These are phyloP conservation scores for Ophiostoma quercus DNA, from an alignment of 2,329 filamentous ascomycete genomes.

Conservation along the genomic window DNA sequence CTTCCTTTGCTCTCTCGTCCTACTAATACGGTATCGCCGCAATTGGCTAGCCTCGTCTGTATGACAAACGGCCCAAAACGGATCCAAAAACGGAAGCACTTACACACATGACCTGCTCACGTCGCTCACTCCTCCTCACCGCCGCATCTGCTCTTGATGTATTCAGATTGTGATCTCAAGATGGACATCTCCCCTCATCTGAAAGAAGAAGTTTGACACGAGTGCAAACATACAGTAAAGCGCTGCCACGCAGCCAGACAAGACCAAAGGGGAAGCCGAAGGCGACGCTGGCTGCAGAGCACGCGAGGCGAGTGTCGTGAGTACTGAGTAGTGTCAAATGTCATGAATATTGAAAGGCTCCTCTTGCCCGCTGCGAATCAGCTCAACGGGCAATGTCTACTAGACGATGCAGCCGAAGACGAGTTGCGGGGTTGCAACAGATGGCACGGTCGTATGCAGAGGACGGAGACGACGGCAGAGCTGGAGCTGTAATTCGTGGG, in stretches of 20 bases:
- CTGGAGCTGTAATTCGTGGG: neutral
- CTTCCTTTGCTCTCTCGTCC: too few species aligned
- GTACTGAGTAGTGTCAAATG: neutral
- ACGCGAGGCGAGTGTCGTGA: neutral
- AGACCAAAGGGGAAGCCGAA: conserved; percentile 3
- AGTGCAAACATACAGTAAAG: neutral
- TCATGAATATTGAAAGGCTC: neutral
- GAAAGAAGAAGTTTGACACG: conserved; percentile 5
- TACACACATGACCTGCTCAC: neutral
- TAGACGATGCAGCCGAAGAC: neutral
- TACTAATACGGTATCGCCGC: conserved; percentile 7
- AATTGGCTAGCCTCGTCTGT: neutral
- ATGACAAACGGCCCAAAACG: neutral
- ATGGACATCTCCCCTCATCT: neutral
- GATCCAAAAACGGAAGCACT: neutral
- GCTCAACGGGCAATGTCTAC: neutral
- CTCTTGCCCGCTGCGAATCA: neutral
- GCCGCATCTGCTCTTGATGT: neutral
- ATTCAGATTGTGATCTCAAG: too few species aligned
- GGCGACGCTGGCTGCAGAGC: neutral
- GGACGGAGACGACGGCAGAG: neutral
- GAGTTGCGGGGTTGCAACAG: conserved; percentile 3
- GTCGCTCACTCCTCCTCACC: neutral
- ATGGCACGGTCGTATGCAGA: conserved; percentile 7
- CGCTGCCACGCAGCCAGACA: neutral